Evolutionary conservation across 805 yeast species (phyloP).

Genomic region (Cyberlindnera subsufficiens): DNA sequence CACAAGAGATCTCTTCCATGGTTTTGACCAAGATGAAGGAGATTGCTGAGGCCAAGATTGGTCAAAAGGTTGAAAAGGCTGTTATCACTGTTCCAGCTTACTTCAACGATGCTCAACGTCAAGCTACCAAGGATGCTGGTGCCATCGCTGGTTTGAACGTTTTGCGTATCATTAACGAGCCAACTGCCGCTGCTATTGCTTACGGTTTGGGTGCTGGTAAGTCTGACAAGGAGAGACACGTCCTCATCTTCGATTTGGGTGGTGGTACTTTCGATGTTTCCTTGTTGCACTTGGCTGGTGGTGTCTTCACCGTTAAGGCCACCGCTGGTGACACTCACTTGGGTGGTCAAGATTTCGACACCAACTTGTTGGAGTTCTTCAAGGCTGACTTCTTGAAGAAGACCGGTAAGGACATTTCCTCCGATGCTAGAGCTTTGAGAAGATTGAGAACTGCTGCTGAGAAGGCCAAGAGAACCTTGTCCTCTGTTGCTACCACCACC

Average conservation of each 20-base stretch:
- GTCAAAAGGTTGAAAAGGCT: constrained; percentile 66
- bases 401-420: constrained; percentile 85
- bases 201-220: constrained; percentile 95
- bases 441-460: constrained; percentile 98
- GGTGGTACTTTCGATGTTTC: constrained; percentile 99
- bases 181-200: constrained; percentile 98
- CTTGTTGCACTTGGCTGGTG: constrained; percentile 86
- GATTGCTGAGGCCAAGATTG: constrained; percentile 73
- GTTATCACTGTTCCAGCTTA: constrained; percentile 78
- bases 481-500: constrained; percentile 93
- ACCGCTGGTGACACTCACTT: constrained; percentile 99
- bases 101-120: constrained; percentile 77
- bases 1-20: constrained; percentile 74
- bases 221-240: constrained; percentile 77
- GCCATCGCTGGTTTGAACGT: constrained; percentile 75
- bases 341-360: constrained; percentile 99
- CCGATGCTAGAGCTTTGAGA: constrained; percentile 93
- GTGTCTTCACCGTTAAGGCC: constrained; percentile 95
- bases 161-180: constrained; percentile 72
- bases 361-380: constrained; percentile 91
- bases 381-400: constrained; percentile 92
- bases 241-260: constrained; percentile 92
- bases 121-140: constrained; percentile 81
- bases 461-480: constrained; percentile 97
- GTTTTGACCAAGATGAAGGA: constrained; percentile 78